Evolutionary conservation across 495 filamentous ascomycete genomes (phyloP), one percentile per base, ranked within the genome.

Genomic region (Neurospora intermedia): DNA sequence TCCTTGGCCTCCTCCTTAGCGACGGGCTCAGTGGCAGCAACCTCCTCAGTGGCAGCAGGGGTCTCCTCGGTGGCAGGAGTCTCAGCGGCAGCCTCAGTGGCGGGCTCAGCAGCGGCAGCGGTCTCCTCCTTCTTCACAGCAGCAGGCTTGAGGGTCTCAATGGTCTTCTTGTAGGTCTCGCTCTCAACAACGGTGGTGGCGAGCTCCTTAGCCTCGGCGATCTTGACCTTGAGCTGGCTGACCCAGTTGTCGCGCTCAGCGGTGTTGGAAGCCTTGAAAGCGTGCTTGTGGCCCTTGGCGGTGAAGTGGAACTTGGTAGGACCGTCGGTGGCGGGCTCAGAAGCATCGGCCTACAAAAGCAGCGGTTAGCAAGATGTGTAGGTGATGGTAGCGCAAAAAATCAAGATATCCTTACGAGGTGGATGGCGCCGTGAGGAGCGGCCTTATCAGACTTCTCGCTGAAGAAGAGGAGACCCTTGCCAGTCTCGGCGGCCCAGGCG

Each of bases 391-490:
- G 15, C 38, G 62, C 39, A 6, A 3, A 20, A 20, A 18, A 38
- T 43, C 10, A 73, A 13, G 18, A 23, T 48, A 69, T 7, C 72
- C 91, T 77, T 87, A 97, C 94, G 77, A 98, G 81, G 80, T 94
- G 94, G 82, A 97, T 89, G 75, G 94, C 91, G 72, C 93, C 92
- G 74, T 89, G 86, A 42, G 94, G 94, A 69, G 86, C 88, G 66
- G 85, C 84, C 89, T 95, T 97, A 81, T 94, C 89, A 71, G 91
- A 88, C 91, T 98, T 98, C 78, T 82, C 80, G 82, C 90, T 89
- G 83, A 93, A 93, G 87, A 96, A 97, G 43, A 98, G 85, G 8
- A 99, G 91, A 82, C 96, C 96, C 88, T 96, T 97, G 79, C 96
- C 94, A 73, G 96, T 98, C 84, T 96, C 89, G 74, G 87, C 90